Percentiles rank a stretch among this genome's conserved stretches.
phyloP scores from a whole-genome alignment of 2,329 filamentous ascomycete species.

The Neofusicoccum ribis region DNA sequence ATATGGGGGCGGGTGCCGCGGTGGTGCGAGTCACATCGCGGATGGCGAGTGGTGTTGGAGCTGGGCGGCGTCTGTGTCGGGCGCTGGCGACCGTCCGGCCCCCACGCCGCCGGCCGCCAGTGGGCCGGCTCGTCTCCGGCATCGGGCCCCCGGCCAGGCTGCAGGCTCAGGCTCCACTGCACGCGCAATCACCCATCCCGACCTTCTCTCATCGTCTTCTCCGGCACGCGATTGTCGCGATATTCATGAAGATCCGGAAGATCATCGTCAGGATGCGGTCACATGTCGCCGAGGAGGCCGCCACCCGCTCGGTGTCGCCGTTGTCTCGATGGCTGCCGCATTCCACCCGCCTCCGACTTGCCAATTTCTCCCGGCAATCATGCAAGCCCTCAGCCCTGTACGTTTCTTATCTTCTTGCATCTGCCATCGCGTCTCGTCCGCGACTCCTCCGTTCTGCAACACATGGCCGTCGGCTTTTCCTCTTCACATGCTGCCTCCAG shows the following conservation, averaged over 20 bases:
- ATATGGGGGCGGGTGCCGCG: not conserved
- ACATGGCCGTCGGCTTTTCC: not conserved
- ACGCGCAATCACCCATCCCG: not conserved
- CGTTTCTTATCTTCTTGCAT: not conserved
- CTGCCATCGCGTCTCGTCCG: too few relatives aligned
- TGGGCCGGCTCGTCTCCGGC: slow-evolving; percentile 4
- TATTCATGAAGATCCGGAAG: not conserved
- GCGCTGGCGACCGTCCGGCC: not conserved
- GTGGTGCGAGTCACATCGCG: not conserved
- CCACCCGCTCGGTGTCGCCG: not conserved
- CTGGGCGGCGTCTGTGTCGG: not conserved
- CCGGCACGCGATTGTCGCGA: not conserved
- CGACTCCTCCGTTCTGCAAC: not conserved
- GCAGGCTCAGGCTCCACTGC: not conserved
- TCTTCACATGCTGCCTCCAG: not conserved
- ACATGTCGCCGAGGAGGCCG: not conserved
- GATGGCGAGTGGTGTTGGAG: not conserved
- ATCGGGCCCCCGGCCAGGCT: not conserved
- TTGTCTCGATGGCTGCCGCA: not conserved
- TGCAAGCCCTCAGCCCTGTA: not conserved
- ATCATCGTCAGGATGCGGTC: not conserved
- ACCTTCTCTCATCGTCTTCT: not conserved
- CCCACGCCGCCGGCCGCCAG: not conserved
- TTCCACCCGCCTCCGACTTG: not conserved
- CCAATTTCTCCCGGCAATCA: not conserved